Evolutionary conservation across 2,329 filamentous ascomycete genomes (phyloP), one percentile per base, ranked within the genome.

Genomic region (Botryosphaeria dothidea): DNA sequence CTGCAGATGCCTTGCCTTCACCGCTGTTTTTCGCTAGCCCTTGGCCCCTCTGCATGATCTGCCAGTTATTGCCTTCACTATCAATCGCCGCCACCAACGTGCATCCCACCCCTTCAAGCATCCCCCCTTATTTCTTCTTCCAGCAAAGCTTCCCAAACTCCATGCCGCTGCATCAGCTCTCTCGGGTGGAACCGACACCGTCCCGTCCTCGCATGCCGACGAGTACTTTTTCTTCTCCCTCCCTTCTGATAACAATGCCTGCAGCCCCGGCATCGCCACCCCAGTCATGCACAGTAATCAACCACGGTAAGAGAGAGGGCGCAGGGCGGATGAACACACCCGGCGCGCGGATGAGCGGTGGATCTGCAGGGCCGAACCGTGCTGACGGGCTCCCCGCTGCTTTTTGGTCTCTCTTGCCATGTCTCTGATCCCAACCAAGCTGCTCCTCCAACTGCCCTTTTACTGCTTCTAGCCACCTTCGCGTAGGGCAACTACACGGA

Each of bases 341-440:
- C 27, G 54, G 36, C 11, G 41, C 19, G 19, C 34, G 54, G 54
- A 43, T 41, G n/a, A 17, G 38, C 38, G 41, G 56, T 25, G 56
- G 56, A 60, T 60, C 56, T 45, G 56, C 56, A 60, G 56, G 38
- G 41, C 56, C 56, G 56, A 46, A 60, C 56, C 56, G 56, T 38
- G 41, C 56, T 31, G 41, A 46, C 56, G 56, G 56, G 21, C 25
- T 52, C 17, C n/a, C n/a, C 31, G 27, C 49, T 52, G 27, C 49
- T 52, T 23, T n/a, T 46, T 46, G 25, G 31, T 34, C 6, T 34
- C 31, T 34, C 31, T 34, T 5, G 5, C 11, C 6, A 11, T 34
- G 31, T 34, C 31, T 34, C 31, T 34, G 31, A 6, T 34, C n/a
- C n/a, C n/a, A n/a, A n/a, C n/a, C n/a, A n/a, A n/a, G n/a, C n/a